phyloP scores from a whole-genome alignment of 2,329 filamentous ascomycete species.

The Calonectria montana region DNA sequence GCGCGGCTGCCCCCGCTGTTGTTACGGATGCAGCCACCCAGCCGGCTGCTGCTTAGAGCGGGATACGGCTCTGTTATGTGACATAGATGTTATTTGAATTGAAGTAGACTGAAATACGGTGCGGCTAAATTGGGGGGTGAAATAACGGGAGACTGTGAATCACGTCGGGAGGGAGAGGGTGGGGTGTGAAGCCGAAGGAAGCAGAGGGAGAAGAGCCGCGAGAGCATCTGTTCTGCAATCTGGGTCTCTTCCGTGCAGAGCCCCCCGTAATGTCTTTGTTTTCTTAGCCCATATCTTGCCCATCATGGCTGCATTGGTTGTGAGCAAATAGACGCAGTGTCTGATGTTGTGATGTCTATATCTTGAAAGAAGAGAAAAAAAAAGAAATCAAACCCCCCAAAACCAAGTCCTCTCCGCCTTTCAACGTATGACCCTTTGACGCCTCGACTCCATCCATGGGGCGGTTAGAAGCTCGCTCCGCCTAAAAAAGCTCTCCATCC shows the following conservation, averaged over 20 bases:
- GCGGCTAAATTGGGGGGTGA: conserved; percentile 20
- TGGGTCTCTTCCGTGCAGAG: conserved; percentile 19
- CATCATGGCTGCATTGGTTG: conserved; percentile 34
- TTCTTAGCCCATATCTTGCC: conserved; percentile 27
- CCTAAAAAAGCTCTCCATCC: conserved; percentile 1
- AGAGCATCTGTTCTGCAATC: background rate
- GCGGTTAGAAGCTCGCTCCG: background rate
- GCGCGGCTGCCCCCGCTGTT: conserved; percentile 46
- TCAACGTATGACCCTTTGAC: background rate
- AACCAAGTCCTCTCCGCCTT: background rate
- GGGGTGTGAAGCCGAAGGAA: conserved; percentile 28
- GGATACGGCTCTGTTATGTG: conserved; percentile 18
- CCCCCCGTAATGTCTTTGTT: conserved; percentile 28
- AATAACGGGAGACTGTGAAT: conserved; percentile 29
- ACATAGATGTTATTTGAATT: conserved; percentile 31
- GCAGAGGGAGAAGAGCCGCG: background rate
- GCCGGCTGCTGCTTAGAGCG: conserved; percentile 49
- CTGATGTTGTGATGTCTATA: conserved; percentile 5
- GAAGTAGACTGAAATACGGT: conserved; percentile 35
- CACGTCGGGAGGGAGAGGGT: conserved; percentile 24
- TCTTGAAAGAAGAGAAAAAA: background rate
- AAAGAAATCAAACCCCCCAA: background rate
- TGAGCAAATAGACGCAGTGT: conserved; percentile 31
- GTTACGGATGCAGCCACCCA: conserved; percentile 49
- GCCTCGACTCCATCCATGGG: conserved; percentile 17